Evolutionary conservation across 2,329 filamentous ascomycete species (phyloP).

Genomic region (Diaporthe nobilis): DNA sequence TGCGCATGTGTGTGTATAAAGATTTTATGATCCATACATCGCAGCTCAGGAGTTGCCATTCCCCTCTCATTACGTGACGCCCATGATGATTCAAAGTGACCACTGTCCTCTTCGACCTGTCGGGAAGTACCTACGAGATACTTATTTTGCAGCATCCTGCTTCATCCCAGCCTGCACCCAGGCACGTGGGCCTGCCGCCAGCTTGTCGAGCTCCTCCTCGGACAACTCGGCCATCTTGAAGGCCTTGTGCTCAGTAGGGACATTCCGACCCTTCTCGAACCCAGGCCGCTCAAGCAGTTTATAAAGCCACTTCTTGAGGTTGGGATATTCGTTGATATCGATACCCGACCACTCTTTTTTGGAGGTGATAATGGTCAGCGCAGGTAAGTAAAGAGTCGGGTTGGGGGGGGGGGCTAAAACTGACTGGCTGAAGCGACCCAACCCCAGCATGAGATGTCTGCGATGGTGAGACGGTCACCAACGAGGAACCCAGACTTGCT

Average conservation of each 20-base stretch:
- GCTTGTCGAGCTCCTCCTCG: conserved; percentile 64
- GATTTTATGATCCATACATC: background rate
- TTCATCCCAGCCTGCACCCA: conserved; percentile 79
- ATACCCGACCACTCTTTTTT: conserved; percentile 73
- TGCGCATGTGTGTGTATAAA: too few relatives aligned
- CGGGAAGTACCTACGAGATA: fast-evolving
- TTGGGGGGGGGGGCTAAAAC: conserved; percentile 46
- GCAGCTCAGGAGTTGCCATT: too few relatives aligned
- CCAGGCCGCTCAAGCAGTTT: conserved; percentile 77
- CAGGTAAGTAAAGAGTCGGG: background rate
- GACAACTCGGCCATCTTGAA: conserved; percentile 55
- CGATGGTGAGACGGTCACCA: conserved; percentile 79
- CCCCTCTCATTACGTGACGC: background rate
- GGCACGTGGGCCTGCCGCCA: conserved; percentile 60
- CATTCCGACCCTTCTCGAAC: conserved; percentile 80
- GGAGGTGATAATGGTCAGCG: conserved; percentile 1
- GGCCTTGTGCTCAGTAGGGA: conserved; percentile 74
- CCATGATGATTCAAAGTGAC: background rate
- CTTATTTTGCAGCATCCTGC: conserved; percentile 65
- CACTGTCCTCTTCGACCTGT: too few relatives aligned
- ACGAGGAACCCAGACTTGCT: conserved; percentile 71
- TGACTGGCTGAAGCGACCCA: conserved; percentile 75
- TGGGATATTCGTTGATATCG: conserved; percentile 81
- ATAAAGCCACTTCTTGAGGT: conserved; percentile 83
- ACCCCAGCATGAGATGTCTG: conserved; percentile 85